Evolutionary conservation across 148 eudicot genomes (phyloP).

Genomic region (Vaccinium macrocarpon): DNA sequence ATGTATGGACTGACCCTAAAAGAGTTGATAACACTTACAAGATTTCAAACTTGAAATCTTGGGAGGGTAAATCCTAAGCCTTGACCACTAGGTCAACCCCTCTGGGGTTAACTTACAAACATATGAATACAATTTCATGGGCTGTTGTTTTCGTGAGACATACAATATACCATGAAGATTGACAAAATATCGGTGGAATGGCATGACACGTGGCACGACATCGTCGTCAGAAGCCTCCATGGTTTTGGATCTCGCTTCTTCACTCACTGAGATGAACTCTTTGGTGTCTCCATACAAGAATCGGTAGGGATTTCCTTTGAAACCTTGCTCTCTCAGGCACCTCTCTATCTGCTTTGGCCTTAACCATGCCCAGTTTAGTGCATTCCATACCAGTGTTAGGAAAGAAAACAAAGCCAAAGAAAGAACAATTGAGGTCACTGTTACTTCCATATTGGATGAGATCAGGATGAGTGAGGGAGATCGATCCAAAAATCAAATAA

Average conservation of each 20-base stretch:
- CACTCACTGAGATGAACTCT: slow-evolving; percentile 11
- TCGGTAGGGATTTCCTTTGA: slow-evolving; percentile 31
- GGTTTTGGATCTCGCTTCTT: background rate
- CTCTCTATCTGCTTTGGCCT: slow-evolving; percentile 32
- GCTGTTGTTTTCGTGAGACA: background rate
- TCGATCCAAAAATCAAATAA: too few relatives aligned
- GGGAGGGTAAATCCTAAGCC: too few relatives aligned
- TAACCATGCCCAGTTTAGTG: slow-evolving; percentile 25
- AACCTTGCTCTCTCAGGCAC: slow-evolving; percentile 33
- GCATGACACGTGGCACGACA: background rate
- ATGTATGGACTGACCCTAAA: too few relatives aligned
- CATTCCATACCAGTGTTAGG: slow-evolving; percentile 1
- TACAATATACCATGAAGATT: background rate
- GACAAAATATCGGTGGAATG: background rate
- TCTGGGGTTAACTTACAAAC: too few relatives aligned
- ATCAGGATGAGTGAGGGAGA: background rate
- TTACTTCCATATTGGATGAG: background rate
- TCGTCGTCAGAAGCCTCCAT: background rate
- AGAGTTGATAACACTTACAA: too few relatives aligned
- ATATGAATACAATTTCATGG: background rate
- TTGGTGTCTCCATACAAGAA: slow-evolving; percentile 28
- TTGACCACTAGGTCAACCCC: too few relatives aligned
- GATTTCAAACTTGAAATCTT: too few relatives aligned
- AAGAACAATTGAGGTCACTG: background rate
- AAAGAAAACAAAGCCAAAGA: slow-evolving; percentile 2